These are phyloP conservation scores for Cyclocybe cylindracea DNA, from an alignment of 768 basidiomycete species.

Conservation along the genomic window DNA sequence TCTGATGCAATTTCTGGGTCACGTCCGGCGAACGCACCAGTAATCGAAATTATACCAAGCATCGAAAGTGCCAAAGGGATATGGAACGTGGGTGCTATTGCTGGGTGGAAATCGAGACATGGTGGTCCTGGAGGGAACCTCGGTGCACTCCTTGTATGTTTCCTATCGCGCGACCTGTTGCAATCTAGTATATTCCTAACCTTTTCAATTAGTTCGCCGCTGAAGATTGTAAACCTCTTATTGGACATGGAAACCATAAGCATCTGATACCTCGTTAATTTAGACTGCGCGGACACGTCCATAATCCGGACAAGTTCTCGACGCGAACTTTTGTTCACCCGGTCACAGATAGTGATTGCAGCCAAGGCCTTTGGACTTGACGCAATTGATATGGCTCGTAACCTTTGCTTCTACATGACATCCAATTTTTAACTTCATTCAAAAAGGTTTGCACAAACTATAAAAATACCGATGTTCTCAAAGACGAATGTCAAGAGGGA, in stretches of 20 bases:
- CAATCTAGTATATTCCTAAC: neutral
- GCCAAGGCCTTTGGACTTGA: conserved; percentile 84
- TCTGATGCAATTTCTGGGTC: conserved; percentile 44
- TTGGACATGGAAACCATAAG: neutral
- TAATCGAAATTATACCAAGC: conserved; percentile 69
- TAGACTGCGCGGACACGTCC: conserved; percentile 89
- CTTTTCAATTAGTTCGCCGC: conserved; percentile 73
- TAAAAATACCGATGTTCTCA: conserved; percentile 65
- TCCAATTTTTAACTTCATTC: neutral
- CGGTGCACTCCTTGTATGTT: conserved; percentile 64
- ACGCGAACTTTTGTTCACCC: conserved; percentile 78
- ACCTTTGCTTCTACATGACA: neutral
- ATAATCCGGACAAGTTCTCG: conserved; percentile 77
- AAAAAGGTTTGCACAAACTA: conserved; percentile 85
- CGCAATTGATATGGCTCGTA: conserved; percentile 85
- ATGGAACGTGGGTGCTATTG: conserved; percentile 69
- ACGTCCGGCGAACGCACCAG: conserved; percentile 26
- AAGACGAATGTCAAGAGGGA: conserved; percentile 80
- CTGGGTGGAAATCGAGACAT: conserved; percentile 59
- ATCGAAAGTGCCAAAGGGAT: conserved; percentile 83
- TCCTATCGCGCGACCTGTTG: conserved; percentile 4
- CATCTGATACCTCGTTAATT: neutral
- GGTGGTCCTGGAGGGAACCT: conserved; percentile 55
- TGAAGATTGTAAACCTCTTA: conserved; percentile 72
- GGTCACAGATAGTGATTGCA: conserved; percentile 77